Evolutionary conservation across 345 rosid species (phyloP), one percentile per base, ranked within the genome.

Genomic region (Citrus mangshanensis): DNA sequence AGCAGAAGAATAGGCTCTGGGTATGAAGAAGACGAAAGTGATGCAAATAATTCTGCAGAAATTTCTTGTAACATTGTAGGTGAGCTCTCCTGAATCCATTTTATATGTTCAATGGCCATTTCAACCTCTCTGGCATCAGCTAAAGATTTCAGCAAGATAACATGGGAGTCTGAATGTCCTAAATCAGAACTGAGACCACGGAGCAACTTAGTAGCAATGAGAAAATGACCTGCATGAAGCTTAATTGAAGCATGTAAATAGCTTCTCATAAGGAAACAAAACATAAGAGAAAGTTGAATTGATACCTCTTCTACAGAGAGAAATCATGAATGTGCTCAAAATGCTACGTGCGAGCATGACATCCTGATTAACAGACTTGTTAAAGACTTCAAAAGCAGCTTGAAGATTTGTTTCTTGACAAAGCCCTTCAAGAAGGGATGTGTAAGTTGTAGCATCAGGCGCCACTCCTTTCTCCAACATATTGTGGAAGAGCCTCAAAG

Each of bases 381-480:
- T 75, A 55, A 87, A 93, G 62, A 91, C 84, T 80, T 87, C 85
- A 46, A 85, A 22, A 72, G 93, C 95, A 74, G 81, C 86, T 77
- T 91, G 88, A 54, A 88, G 84, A 73, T 89, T 85, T 61, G 86
- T 79, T 69, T 91, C 96, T 75, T 82, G 88, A 84, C 95, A 93
- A 19, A 93, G 82, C n/a, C 91, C 94, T 79, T 82, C 89, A 1
- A 91, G 84, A 66, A 95, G 89, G 27, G 84, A 86, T 1, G 68
- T 82, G 74, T 88, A 92, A 72, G 91, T 91, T 56, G 78, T 81
- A 68, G 85, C 85, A 87, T 90, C 90, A 0, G 98, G 96, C 54
- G 81, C 78, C 58, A 93, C 80, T 68, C 86, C 88, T 84, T 89
- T 95, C 81, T 85, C 89, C 77, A 84, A 79, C 98, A 95, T 91